Evolutionary conservation across 805 yeast genomes (phyloP).

Genomic region (Candida hungchunana): DNA sequence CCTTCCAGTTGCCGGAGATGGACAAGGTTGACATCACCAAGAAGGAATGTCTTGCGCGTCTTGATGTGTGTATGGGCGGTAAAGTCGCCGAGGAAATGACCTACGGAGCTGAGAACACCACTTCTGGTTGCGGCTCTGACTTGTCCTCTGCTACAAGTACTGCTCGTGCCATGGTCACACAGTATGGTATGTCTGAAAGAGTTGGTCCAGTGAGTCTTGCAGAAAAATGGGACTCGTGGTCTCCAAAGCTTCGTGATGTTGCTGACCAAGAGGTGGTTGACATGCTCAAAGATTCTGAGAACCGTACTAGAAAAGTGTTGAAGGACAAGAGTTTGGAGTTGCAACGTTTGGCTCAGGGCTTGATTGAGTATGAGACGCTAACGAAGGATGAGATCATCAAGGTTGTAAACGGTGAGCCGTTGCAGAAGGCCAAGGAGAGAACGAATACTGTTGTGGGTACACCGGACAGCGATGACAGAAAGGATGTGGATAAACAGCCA

Average conservation of each 20-base stretch:
- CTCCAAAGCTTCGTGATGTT: conserved; percentile 76
- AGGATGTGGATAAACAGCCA: conserved; percentile 29
- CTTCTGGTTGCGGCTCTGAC: conserved; percentile 94
- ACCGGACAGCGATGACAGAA: conserved; percentile 43
- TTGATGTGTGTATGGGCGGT: conserved; percentile 99
- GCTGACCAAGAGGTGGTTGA: conserved; percentile 92
- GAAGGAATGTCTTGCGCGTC: conserved; percentile 81
- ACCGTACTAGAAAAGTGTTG: conserved; percentile 69
- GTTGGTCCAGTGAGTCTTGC: conserved; percentile 90
- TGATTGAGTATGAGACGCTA: conserved; percentile 91
- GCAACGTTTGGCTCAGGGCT: conserved; percentile 85
- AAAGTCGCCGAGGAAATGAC: conserved; percentile 93
- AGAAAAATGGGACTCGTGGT: conserved; percentile 95
- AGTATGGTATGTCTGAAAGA: conserved; percentile 91
- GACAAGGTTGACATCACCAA: conserved; percentile 93
- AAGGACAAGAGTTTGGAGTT: conserved; percentile 62
- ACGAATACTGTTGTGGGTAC: conserved; percentile 73
- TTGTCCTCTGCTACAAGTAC: conserved; percentile 83
- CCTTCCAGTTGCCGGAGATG: conserved; percentile 97
- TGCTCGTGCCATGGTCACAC: conserved; percentile 95
- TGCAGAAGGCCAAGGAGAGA: conserved; percentile 62
- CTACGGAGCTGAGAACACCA: conserved; percentile 87
- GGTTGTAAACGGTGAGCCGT: conserved; percentile 73
- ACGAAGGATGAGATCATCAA: conserved; percentile 87
- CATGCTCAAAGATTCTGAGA: conserved; percentile 69